Base-by-base conservation (phyloP, 345 rosid genomes). In the Arabidopsis arenosa region DNA sequence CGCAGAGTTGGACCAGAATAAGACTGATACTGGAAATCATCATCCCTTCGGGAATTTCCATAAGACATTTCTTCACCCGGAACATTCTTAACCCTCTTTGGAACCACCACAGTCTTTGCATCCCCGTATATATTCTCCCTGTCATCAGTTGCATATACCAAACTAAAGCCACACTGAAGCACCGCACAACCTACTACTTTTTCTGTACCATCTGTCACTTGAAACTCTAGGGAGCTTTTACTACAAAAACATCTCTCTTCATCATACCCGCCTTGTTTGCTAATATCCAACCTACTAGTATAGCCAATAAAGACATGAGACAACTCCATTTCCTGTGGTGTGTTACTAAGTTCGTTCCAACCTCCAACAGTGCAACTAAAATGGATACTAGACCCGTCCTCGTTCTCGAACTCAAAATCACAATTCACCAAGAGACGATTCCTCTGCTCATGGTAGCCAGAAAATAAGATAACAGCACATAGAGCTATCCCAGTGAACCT, bases 151-250 rank as follows among this genome's bases (percentile, higher is more conserved):
- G 64, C 53, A 69, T 28, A 43, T 6, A 43, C 14, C 40, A 69
- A 56, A 14, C 53, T 56, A 43, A 69, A 69, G 73, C 73, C 73
- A 41, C 73, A 41, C 8, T 43, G 32, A 11, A 41, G 1, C 5
- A 69, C 64, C 54, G 41, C 7, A 7, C 37, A 69, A 15, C 15
- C 10, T 54, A 0, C 12, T 5, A 69, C 3, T 41, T 1, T 45
- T 6, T 69, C 2, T 0, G 41, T 30, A 69, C 73, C 54, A 56
- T 69, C 73, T 55, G 73, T 69, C 6, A 69, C 64, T 56, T 69
- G 41, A 56, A 69, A 69, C 5, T 55, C 53, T 30, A 69, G 0
- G 1, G 18, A 55, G 11, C 30, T 35, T 0, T 55, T 11, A 30
- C 64, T 69, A 30, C 1, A 5, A 55, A 2, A 6, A 56, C 73